A percentile compares a stretch with the other conserved stretches of the same genome.
Conservation (phyloP, 257 asterid species). For the Solanum paucissectum region DNA sequence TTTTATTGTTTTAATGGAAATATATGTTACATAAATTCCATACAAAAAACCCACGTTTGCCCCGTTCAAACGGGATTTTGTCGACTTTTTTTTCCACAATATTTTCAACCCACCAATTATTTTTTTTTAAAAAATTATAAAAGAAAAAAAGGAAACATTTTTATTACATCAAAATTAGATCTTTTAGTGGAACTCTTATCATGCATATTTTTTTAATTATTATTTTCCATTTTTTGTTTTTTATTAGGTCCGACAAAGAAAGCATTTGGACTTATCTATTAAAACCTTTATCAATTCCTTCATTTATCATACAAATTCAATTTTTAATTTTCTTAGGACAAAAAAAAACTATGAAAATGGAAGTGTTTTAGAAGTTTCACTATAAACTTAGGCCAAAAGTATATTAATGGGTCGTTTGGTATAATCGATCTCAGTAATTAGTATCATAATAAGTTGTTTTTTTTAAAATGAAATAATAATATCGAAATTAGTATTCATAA, state of each 20-base stretch:
- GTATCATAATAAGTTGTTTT: neutral
- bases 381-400: neutral
- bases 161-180: neutral
- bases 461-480: neutral
- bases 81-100: neutral
- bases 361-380: neutral
- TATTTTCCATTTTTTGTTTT: neutral
- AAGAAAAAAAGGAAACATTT: neutral
- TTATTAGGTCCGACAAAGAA: neutral
- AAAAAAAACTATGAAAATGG: too few species aligned
- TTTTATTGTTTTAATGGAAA: neutral
- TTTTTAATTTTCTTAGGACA: neutral
- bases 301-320: neutral
- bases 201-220: neutral
- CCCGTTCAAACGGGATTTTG: conserved; percentile 23
- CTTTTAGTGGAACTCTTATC: neutral
- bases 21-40: conserved; percentile 6
- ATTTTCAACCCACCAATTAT: neutral
- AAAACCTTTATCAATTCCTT: neutral
- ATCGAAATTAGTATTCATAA: neutral
- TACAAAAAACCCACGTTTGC: conserved; percentile 13
- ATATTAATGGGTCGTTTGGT: neutral
- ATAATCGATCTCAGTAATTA: neutral
- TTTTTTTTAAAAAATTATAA: too few species aligned
- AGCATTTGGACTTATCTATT: neutral